Base-by-base conservation (phyloP, 1,284 basidiomycete species). In the Trichosporon asahii region DNA sequence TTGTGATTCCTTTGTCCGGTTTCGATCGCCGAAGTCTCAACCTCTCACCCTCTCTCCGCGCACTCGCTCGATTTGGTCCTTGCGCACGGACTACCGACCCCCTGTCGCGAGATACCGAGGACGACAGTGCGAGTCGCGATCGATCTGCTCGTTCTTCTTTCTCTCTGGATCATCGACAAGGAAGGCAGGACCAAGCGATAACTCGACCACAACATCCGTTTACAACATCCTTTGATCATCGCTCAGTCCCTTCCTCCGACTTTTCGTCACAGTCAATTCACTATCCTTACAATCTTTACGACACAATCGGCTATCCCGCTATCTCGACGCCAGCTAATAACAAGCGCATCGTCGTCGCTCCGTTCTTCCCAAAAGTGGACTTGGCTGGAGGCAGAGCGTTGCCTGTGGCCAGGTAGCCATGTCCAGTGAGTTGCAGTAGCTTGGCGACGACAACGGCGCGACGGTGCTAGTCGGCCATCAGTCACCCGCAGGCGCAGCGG, bases 181-280 rank as follows among this genome's bases (percentile, higher is more conserved):
- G 57, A 33, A 18, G 27, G 29, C 27, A 33, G 29, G 27, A n/a
- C 27, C 15, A 2, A 61, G 57, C 57, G 57, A 31, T 23, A 61
- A 61, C 29, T 31, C 57, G 29, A 31, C 35, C 55, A 29, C 5
- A 60, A 15, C 57, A 61, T 31, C 29, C 29, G 27, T 61, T 60
- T 27, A 25, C 49, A 25, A 53, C 49, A 53, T 53, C 55, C 25
- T 60, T 57, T 31, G 29, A 61, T 61, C 57, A 31, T 61, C 57
- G 15, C 57, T 18, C 18, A 33, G 27, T 31, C 57, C 27, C 18
- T 61, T 61, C 15, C 57, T n/a, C 27, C 57, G 57, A 33, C 57
- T 61, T 61, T 61, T 61, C 57, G 57, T 61, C 57, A 18, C 57
- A 21, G 57, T 31, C 57, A 61, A 61, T 61, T 61, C 57, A 31